These are phyloP conservation scores for Curvularia sp. DNA, from an alignment of 2,329 filamentous ascomycete genomes.

Conservation along the genomic window DNA sequence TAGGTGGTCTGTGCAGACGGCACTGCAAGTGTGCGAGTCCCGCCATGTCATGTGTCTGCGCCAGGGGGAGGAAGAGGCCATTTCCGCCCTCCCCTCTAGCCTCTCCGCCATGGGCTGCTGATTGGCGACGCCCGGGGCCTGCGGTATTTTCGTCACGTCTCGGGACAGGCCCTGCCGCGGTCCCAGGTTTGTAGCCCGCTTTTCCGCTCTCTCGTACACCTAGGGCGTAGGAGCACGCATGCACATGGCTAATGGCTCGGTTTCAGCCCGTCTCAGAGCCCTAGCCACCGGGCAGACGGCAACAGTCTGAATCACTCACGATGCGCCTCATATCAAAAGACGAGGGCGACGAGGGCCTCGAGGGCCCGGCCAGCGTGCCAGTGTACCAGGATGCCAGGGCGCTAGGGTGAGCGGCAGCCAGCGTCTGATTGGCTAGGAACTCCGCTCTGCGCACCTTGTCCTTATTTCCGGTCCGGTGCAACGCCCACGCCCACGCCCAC, in stretches of 20 bases:
- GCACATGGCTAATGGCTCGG: neutral
- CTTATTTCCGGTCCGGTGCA: slow-evolving; percentile 30
- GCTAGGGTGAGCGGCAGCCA: neutral
- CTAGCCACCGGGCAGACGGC: slow-evolving; percentile 4
- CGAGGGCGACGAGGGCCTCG: too few species aligned
- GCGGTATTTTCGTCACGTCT: slow-evolving; percentile 24
- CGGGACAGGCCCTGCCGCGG: slow-evolving; percentile 4
- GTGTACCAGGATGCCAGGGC: too few species aligned
- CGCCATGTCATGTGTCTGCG: slow-evolving; percentile 18
- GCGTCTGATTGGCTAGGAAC: slow-evolving; percentile 32
- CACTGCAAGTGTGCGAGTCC: neutral
- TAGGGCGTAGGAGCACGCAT: neutral
- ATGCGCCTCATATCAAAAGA: slow-evolving; percentile 10
- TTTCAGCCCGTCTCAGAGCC: slow-evolving; percentile 5
- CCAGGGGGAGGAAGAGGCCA: slow-evolving; percentile 7
- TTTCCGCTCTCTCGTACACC: neutral
- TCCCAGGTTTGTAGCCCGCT: neutral
- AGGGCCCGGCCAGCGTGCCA: slow-evolving; percentile 1
- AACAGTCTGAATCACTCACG: slow-evolving; percentile 8
- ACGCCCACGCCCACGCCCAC: too few species aligned
- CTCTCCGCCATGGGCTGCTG: slow-evolving; percentile 14
- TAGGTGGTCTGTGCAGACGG: slow-evolving; percentile 17
- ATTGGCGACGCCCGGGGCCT: slow-evolving; percentile 21
- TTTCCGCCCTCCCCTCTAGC: slow-evolving; percentile 19
- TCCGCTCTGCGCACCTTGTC: slow-evolving; percentile 22